phyloP scores from a whole-genome alignment of 805 yeast species.

The Lipomyces yamadae region DNA sequence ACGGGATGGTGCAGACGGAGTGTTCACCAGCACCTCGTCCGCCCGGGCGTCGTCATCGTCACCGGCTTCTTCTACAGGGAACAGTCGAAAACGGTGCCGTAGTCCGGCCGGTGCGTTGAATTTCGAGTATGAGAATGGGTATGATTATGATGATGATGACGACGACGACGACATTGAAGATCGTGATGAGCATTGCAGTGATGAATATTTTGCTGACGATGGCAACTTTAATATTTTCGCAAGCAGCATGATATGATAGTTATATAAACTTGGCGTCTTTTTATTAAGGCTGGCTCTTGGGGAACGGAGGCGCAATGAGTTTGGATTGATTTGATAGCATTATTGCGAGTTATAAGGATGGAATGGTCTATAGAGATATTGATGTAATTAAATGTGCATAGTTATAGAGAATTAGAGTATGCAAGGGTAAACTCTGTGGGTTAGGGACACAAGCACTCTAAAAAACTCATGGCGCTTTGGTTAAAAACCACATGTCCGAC shows the following conservation, averaged over 20 bases:
- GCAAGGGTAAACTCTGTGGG: not conserved
- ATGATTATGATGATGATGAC: conserved; percentile 4
- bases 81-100: not conserved
- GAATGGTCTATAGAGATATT: too few species aligned
- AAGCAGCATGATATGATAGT: conserved; percentile 13
- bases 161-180: conserved; percentile 2
- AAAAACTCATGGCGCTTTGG: too few species aligned
- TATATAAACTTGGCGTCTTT: not conserved
- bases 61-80: not conserved
- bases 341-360: too few species aligned
- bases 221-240: conserved; percentile 31
- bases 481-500: not conserved
- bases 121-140: conserved; percentile 13
- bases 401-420: too few species aligned
- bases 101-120: not conserved
- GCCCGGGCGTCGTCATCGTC: not conserved
- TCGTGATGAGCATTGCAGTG: conserved; percentile 30
- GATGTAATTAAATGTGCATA: too few species aligned
- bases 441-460: not conserved
- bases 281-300: not conserved
- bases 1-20: not conserved
- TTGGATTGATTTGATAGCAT: too few species aligned
- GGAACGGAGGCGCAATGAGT: not conserved
- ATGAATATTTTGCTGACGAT: conserved; percentile 32
- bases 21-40: not conserved